A percentile compares a stretch with the other conserved stretches of the same genome.
Evolutionary conservation across 306 rosid genomes (phyloP).

Genomic region (Geum urbanum): DNA sequence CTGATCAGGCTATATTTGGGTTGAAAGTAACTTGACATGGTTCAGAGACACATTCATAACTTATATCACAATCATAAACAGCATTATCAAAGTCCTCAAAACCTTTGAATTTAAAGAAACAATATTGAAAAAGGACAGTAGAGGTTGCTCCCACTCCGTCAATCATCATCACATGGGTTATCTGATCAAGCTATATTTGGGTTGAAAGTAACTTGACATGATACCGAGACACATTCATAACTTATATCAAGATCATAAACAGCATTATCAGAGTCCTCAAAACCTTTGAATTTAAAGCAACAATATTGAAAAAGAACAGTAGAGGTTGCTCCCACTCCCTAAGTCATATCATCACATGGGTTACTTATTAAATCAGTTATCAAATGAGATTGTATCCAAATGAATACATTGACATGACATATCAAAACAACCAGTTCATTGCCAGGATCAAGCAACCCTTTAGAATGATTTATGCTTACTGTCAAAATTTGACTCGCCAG

Average conservation of each 20-base stretch:
- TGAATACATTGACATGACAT: not conserved
- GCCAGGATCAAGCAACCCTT: not conserved
- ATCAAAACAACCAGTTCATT: not conserved
- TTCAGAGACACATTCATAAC: not conserved
- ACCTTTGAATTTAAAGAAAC: not conserved
- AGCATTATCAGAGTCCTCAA: not conserved
- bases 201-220: not conserved
- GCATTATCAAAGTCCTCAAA: not conserved
- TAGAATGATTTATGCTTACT: slow-evolving; percentile 40
- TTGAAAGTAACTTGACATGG: not conserved
- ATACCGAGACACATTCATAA: not conserved
- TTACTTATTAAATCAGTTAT: not conserved
- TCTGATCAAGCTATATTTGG: no score
- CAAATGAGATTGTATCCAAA: not conserved
- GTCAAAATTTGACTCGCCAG: slow-evolving; percentile 83
- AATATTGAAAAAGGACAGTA: not conserved
- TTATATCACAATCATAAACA: not conserved
- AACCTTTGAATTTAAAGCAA: not conserved
- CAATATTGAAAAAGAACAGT: not conserved
- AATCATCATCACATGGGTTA: not conserved
- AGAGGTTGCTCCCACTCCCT: not conserved
- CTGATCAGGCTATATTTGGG: not conserved
- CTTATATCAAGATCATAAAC: not conserved
- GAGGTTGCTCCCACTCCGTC: not conserved
- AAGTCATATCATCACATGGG: not conserved